Evolutionary conservation across 139 green algal species (phyloP).

Genomic region (Volvox africanus): DNA sequence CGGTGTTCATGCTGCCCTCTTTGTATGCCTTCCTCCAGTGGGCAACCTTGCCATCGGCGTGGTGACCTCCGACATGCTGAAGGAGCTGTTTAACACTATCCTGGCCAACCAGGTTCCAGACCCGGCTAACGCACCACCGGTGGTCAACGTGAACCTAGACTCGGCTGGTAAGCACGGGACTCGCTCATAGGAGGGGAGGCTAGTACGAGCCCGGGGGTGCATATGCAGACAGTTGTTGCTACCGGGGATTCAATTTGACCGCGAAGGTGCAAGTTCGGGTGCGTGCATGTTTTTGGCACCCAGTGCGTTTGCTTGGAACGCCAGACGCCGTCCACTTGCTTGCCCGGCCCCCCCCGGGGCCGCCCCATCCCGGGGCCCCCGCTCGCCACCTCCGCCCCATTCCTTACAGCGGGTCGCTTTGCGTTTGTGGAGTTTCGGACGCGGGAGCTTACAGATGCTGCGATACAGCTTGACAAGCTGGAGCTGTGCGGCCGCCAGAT

Average conservation of each 20-base stretch:
- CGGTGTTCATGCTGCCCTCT: too few relatives aligned
- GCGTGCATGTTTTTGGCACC: not conserved
- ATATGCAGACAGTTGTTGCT: not conserved
- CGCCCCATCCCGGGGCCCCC: not conserved
- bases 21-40: not conserved
- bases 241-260: too few relatives aligned
- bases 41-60: conserved; percentile 90
- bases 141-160: conserved; percentile 81
- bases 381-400: not conserved
- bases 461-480: conserved; percentile 90
- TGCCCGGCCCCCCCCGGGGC: not conserved
- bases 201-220: not conserved
- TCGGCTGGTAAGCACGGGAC: conserved; percentile 52
- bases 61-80: conserved; percentile 79
- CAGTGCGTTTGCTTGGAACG: not conserved
- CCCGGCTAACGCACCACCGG: conserved; percentile 78
- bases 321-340: not conserved
- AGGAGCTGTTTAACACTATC: conserved; percentile 91
- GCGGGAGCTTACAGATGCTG: conserved; percentile 81
- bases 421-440: conserved; percentile 91
- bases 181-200: not conserved
- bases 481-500: conserved; percentile 87
- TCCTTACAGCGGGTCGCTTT: conserved; percentile 77
- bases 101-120: conserved; percentile 75
- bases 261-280: not conserved